Evolutionary conservation across 805 yeast genomes (phyloP), one percentile per base, ranked within the genome.

Genomic region (Pichia eremophila): DNA sequence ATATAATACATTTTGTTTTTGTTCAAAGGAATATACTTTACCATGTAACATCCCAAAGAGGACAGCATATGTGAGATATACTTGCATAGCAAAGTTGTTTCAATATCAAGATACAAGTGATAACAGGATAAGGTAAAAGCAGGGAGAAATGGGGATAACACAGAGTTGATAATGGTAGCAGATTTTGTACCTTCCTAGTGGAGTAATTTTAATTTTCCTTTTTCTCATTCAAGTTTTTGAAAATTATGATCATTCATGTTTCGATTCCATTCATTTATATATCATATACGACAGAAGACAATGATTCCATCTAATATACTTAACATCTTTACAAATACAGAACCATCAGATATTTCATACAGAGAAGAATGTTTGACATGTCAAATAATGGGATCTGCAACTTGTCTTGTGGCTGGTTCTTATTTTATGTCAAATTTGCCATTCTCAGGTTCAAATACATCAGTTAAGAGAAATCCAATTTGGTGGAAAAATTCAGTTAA

Each of bases 291-390:
- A 19, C 32, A 8, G 5, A 3, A 12, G 15, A 8, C 5, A 18
- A 56, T 56, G 59, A 54, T 51, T 15, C 48, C 54, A 10, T 74
- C 81, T 15, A 80, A 79, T 57, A 77, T 81, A 9, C 53, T 70
- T 8, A 66, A 72, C n/a, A 68, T 79, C 2, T 74, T 81, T 59
- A 72, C 70, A 51, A 79, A 79, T 1, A 74, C 78, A 2, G 65
- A 70, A 8, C 53, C 68, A 6, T 52, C 73, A 11, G 62, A 75
- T 27, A 57, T 74, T 14, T 56, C 67, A 1, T 58, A 58, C 3
- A 72, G 71, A 25, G 74, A 72, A 50, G 81, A 75, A 53, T 85
- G 95, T 57, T 54, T 81, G 2, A 79, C 84, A 2, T 85, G 95
- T 57, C 83, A 84, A 51, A 60, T 79, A 1, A 76, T 83, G 69